phyloP scores from a whole-genome alignment of 768 basidiomycete species.

The Sarcomyxa edulis region DNA sequence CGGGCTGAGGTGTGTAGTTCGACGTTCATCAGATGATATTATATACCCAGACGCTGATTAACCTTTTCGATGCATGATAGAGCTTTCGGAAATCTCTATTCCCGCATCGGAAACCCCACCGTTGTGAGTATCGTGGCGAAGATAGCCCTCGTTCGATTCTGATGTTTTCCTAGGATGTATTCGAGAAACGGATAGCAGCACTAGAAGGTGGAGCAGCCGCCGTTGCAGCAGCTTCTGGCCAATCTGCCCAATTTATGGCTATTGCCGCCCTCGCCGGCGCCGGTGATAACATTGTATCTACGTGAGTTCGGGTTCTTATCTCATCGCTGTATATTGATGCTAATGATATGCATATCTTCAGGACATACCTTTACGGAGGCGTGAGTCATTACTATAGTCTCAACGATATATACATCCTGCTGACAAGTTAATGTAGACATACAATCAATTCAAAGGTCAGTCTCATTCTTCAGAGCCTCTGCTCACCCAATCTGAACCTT shows the following conservation, averaged over 20 bases:
- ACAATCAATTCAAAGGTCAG: conserved; percentile 65
- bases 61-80: conserved; percentile 17
- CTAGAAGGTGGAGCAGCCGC: conserved; percentile 80
- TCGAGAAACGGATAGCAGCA: conserved; percentile 74
- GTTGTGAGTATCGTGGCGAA: conserved; percentile 51
- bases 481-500: conserved; percentile 8
- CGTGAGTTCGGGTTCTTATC: conserved; percentile 32
- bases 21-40: no score
- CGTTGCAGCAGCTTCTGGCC: conserved; percentile 69
- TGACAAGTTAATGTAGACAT: conserved; percentile 37
- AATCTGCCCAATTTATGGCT: conserved; percentile 73
- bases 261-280: conserved; percentile 52
- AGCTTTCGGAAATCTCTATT: conserved; percentile 57
- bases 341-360: conserved; percentile 14
- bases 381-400: conserved; percentile 30
- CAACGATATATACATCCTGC: background rate
- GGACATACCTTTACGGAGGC: conserved; percentile 64
- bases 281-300: conserved; percentile 77
- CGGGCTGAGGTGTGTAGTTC: conserved; percentile 41
- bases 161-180: conserved; percentile 52
- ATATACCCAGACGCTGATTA: background rate
- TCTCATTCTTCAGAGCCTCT: background rate
- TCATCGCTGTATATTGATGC: background rate
- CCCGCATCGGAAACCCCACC: conserved; percentile 65
- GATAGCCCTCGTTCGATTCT: no score